A percentile compares a stretch with the other conserved stretches of the same genome.
These are phyloP conservation scores for Sporothrix globosa DNA, from an alignment of 2,329 filamentous ascomycete genomes.

Conservation along the genomic window DNA sequence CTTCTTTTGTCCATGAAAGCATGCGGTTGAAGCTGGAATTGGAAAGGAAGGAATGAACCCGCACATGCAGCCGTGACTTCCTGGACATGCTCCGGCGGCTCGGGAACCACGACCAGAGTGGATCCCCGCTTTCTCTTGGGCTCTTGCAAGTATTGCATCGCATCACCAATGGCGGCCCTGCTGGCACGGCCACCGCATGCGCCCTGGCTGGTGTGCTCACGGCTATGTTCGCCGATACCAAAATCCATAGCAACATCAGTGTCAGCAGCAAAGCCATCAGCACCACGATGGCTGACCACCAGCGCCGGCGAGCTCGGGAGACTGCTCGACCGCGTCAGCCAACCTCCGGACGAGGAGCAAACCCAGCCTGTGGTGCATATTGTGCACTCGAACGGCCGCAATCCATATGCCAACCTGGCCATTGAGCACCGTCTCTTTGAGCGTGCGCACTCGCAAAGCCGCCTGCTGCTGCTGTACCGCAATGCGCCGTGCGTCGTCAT, in stretches of 20 bases:
- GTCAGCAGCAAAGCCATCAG: not conserved
- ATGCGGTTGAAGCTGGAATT: not conserved
- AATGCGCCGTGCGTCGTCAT: slow-evolving; percentile 88
- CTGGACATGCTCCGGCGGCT: not conserved
- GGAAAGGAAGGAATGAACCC: slow-evolving; percentile 2
- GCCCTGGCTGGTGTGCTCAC: slow-evolving; percentile 6
- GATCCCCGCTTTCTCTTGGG: not conserved
- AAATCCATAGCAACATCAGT: not conserved
- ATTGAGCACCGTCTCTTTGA: slow-evolving; percentile 90
- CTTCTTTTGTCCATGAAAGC: slow-evolving; percentile 4
- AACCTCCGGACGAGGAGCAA: not conserved
- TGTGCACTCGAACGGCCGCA: slow-evolving; percentile 68
- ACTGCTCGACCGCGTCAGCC: slow-evolving; percentile 28
- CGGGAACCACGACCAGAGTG: slow-evolving; percentile 9
- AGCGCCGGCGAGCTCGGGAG: slow-evolving; percentile 16
- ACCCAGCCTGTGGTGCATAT: slow-evolving; percentile 56
- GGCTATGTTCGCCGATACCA: not conserved
- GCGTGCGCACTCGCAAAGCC: slow-evolving; percentile 70
- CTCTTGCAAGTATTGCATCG: not conserved
- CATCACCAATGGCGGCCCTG: slow-evolving; percentile 24
- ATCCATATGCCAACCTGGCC: slow-evolving; percentile 89
- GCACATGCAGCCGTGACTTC: slow-evolving; percentile 18
- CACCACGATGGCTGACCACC: slow-evolving; percentile 21
- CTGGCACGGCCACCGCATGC: slow-evolving; percentile 21
- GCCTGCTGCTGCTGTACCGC: slow-evolving; percentile 82